Evolutionary conservation across 2,329 filamentous ascomycete genomes (phyloP).

Genomic region (Beauveria asiatica): DNA sequence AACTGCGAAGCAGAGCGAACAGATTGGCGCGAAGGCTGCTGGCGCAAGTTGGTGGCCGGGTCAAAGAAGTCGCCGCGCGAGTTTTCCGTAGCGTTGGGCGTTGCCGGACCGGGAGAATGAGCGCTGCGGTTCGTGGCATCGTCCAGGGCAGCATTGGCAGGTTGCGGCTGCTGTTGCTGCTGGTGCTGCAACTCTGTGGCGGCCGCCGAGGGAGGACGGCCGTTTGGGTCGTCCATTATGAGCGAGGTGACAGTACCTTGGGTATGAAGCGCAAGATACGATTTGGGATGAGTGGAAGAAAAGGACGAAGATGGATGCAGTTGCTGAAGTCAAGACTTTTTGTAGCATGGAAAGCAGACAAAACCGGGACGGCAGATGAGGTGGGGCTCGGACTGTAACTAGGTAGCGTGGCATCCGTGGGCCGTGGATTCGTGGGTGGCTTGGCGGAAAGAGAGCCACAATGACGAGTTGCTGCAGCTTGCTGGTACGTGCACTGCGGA

Average conservation of each 20-base stretch:
- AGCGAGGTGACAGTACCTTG: not conserved
- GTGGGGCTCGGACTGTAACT: not conserved
- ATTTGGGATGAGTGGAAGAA: not conserved
- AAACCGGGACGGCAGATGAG: not conserved
- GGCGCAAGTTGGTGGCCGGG: not conserved
- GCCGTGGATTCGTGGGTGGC: too few relatives aligned
- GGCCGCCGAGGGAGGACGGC: not conserved
- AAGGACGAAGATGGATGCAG: not conserved
- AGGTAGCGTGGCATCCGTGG: not conserved
- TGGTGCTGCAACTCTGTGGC: conserved; percentile 2
- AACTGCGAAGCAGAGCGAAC: not conserved
- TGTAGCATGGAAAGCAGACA: not conserved
- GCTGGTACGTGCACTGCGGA: too few relatives aligned
- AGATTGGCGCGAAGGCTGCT: conserved; percentile 4
- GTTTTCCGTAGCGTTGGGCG: not conserved
- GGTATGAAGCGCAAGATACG: not conserved
- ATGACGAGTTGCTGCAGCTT: too few relatives aligned
- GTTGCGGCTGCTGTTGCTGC: not conserved
- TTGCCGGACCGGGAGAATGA: not conserved
- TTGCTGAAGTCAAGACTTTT: not conserved
- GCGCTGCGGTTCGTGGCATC: not conserved
- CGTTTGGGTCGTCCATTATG: conserved; percentile 5
- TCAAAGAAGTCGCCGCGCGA: not conserved
- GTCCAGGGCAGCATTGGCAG: not conserved
- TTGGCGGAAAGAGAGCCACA: too few relatives aligned